phyloP scores from a whole-genome alignment of 225 moss, liverwort and hornwort species.

The Lunularia cruciata region DNA sequence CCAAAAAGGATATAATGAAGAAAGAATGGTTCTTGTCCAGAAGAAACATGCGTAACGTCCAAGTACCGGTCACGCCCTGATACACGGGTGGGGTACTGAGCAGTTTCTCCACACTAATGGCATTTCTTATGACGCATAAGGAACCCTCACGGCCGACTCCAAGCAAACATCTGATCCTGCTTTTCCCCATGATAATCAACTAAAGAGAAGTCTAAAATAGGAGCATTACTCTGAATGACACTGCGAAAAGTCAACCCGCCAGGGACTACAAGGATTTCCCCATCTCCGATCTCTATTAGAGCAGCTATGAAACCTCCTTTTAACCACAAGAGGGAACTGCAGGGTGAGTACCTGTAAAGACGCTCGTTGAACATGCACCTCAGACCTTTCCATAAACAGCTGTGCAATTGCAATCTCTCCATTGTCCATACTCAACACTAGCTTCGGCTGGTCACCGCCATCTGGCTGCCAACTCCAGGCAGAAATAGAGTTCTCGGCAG shows the following conservation, averaged over 20 bases:
- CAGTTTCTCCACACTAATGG: slow-evolving; percentile 92
- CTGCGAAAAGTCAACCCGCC: slow-evolving; percentile 67
- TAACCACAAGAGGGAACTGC: slow-evolving; percentile 79
- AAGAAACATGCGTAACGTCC: slow-evolving; percentile 80
- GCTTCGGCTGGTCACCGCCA: slow-evolving; percentile 56
- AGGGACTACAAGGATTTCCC: slow-evolving; percentile 67
- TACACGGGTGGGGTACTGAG: slow-evolving; percentile 80
- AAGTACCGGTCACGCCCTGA: slow-evolving; percentile 95
- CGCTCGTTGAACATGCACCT: slow-evolving; percentile 62
- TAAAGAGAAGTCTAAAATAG: slow-evolving; percentile 85
- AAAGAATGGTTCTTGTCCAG: slow-evolving; percentile 78
- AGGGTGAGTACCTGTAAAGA: slow-evolving; percentile 77
- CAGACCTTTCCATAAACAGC: slow-evolving; percentile 47
- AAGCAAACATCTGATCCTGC: slow-evolving; percentile 99
- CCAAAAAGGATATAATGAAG: slow-evolving; percentile 97
- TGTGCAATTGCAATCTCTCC: slow-evolving; percentile 82
- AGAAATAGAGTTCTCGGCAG: slow-evolving; percentile 55
- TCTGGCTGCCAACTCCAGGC: slow-evolving; percentile 98
- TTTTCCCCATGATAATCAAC: slow-evolving; percentile 93
- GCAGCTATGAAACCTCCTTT: slow-evolving; percentile 84
- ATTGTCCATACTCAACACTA: slow-evolving; percentile 87
- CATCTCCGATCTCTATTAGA: slow-evolving; percentile 94
- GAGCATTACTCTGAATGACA: slow-evolving; percentile 76
- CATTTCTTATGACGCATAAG: slow-evolving; percentile 87
- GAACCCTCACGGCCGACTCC: slow-evolving; percentile 80